Conservation (phyloP, 345 rosid species). For the Eucalyptus sp. region DNA sequence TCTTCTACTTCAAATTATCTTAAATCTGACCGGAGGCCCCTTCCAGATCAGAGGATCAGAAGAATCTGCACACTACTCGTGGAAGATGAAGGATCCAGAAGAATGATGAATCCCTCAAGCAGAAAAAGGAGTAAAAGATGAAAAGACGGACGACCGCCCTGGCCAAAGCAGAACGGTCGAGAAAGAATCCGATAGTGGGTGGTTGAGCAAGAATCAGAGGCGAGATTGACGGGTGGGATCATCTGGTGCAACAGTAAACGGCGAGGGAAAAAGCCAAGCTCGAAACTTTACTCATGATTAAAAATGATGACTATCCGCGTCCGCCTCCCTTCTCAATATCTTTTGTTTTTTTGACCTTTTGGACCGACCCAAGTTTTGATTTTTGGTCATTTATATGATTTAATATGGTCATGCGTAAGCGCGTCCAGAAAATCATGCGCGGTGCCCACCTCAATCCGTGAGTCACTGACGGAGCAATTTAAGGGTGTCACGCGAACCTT, state of each 20-base stretch:
- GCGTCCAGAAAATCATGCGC: not conserved
- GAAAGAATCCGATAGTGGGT: not conserved
- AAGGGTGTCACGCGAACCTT: not conserved
- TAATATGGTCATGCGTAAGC: not conserved
- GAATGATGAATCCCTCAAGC: not conserved
- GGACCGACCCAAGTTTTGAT: not conserved
- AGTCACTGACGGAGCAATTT: not conserved
- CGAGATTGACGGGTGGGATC: not conserved
- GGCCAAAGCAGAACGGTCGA: not conserved
- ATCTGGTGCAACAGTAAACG: not conserved
- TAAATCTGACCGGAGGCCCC: not conserved
- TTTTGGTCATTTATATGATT: not conserved
- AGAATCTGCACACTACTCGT: not conserved
- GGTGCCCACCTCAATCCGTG: not conserved
- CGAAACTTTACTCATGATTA: not conserved
- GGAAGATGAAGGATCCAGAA: not conserved
- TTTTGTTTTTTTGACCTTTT: not conserved
- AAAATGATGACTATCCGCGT: not conserved
- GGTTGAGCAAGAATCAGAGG: not conserved
- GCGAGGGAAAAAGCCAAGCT: not conserved
- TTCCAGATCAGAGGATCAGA: not conserved
- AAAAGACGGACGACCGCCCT: not conserved
- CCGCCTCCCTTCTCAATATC: not conserved
- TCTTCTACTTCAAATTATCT: not conserved
- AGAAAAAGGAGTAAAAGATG: not conserved